phyloP scores from a whole-genome alignment of 202 grass and related monocot genomes.

The Zizania palustris region DNA sequence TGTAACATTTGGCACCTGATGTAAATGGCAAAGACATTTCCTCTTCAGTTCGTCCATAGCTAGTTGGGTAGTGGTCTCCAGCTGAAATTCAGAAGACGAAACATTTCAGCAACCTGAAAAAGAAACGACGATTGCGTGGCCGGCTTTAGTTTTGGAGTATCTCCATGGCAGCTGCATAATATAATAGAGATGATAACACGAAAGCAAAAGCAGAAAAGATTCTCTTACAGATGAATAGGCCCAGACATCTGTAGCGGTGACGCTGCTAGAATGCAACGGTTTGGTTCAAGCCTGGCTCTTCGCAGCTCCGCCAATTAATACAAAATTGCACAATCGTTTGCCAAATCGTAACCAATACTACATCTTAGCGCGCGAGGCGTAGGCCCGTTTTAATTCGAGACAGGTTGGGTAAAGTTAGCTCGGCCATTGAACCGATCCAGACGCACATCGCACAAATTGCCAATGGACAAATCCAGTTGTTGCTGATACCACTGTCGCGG shows the following conservation, averaged over 20 bases:
- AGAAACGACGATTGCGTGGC: background rate
- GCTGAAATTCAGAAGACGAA: background rate
- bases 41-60: constrained; percentile 4
- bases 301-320: background rate
- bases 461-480: background rate
- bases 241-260: background rate
- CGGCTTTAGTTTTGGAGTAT: constrained; percentile 3
- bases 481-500: too few species aligned
- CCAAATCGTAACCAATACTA: background rate
- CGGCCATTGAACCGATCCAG: background rate
- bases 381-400: background rate
- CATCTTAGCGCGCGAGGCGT: background rate
- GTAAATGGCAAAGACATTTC: constrained; percentile 23
- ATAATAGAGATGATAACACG: background rate
- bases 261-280: background rate
- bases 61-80: background rate
- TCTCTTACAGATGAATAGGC: constrained; percentile 12
- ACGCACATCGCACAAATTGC: background rate
- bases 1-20: background rate
- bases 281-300: background rate
- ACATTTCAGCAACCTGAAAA: background rate
- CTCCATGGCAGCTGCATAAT: background rate
- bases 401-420: constrained; percentile 7
- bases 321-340: background rate
- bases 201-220: constrained; percentile 21